A percentile compares a stretch with the other conserved stretches of the same genome.
phyloP scores from a whole-genome alignment of 1,284 basidiomycete species.

The Mycena sp. region DNA sequence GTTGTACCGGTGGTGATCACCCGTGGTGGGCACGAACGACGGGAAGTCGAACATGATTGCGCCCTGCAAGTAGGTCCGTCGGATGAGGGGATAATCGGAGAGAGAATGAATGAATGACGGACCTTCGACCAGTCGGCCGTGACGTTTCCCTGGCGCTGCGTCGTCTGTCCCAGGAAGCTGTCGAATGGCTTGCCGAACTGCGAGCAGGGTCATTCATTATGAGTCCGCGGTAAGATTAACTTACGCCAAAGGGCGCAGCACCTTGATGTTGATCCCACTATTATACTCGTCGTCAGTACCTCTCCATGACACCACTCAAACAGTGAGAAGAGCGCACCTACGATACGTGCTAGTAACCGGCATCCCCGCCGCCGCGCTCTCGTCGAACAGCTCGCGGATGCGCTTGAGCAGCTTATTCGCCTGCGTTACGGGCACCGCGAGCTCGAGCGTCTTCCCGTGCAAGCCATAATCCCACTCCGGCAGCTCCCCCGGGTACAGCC shows the following conservation, averaged over 20 bases:
- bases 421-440: constrained; percentile 44
- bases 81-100: neutral
- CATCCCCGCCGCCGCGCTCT: constrained; percentile 42
- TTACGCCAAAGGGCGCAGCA: too few relatives aligned
- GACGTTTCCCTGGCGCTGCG: constrained; percentile 38
- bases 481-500: constrained; percentile 42
- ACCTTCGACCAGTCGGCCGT: constrained; percentile 48
- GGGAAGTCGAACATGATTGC: constrained; percentile 51
- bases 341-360: constrained; percentile 47
- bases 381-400: constrained; percentile 44
- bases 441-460: constrained; percentile 45
- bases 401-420: constrained; percentile 41
- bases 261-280: constrained; percentile 49
- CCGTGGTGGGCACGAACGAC: constrained; percentile 43
- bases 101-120: neutral
- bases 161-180: constrained; percentile 47
- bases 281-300: neutral
- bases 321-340: constrained; percentile 32
- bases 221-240: too few relatives aligned
- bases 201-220: neutral
- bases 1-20: constrained; percentile 45
- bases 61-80: constrained; percentile 32
- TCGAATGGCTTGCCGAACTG: constrained; percentile 48
- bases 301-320: neutral
- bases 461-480: constrained; percentile 48